Conservation (phyloP, 306 rosid genomes). For the Cyamopsis tetragonoloba region DNA sequence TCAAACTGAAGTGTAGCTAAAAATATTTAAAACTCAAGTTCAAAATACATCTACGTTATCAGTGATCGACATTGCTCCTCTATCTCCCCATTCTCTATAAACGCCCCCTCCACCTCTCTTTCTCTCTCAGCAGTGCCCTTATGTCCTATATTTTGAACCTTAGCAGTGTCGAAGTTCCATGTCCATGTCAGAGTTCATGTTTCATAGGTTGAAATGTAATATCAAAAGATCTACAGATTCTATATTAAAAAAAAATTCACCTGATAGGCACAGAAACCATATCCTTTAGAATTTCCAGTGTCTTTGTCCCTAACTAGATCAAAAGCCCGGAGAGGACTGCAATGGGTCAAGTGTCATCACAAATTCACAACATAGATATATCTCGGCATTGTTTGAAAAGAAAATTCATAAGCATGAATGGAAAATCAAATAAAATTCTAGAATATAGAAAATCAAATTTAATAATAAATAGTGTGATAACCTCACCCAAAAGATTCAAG, state of each 20-base stretch:
- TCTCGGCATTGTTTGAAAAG: constrained; percentile 4
- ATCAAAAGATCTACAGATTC: constrained; percentile 16
- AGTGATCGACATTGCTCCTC: too few species aligned
- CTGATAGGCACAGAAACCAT: constrained; percentile 82
- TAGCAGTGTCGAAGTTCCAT: too few species aligned
- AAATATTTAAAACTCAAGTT: too few species aligned
- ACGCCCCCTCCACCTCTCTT: too few species aligned
- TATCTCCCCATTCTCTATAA: too few species aligned
- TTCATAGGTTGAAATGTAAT: constrained; percentile 9
- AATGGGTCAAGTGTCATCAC: constrained; percentile 21
- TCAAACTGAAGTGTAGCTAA: too few species aligned
- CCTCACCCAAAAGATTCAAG: constrained; percentile 76
- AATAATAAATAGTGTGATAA: background rate
- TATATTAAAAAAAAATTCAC: constrained; percentile 29
- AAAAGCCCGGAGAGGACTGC: constrained; percentile 71
- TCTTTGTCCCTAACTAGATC: constrained; percentile 81
- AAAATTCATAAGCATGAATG: background rate
- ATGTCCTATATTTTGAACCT: too few species aligned
- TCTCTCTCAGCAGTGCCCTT: too few species aligned
- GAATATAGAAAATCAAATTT: background rate
- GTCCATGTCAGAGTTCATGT: too few species aligned
- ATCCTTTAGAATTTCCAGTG: constrained; percentile 82
- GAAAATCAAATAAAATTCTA: constrained; percentile 13
- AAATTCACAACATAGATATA: constrained; percentile 20
- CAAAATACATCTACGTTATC: too few species aligned